Evolutionary conservation across 2,329 filamentous ascomycete genomes (phyloP).

Genomic region (Zymoseptoria pseudotritici): DNA sequence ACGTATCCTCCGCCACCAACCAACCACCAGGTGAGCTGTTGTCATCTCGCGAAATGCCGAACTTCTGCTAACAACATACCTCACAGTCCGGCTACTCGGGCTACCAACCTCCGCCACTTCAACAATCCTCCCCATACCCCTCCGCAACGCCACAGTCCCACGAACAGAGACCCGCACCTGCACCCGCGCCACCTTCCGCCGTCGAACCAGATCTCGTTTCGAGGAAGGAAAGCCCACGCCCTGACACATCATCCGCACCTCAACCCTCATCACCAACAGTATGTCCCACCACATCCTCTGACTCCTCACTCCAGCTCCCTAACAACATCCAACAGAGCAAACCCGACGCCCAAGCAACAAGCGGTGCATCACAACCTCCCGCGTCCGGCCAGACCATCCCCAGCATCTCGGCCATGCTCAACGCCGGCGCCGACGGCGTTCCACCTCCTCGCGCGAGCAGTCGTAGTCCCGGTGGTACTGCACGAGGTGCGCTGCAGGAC

Average conservation of each 20-base stretch:
- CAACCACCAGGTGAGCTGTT: slow-evolving; percentile 11
- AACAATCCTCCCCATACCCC: slow-evolving; percentile 14
- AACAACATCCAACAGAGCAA: slow-evolving; percentile 21
- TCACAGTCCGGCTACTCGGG: slow-evolving; percentile 6
- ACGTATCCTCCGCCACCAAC: slow-evolving; percentile 21
- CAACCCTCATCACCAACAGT: slow-evolving; percentile 13
- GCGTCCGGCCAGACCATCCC: slow-evolving; percentile 41
- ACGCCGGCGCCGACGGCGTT: slow-evolving; percentile 23
- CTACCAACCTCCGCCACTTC: slow-evolving; percentile 17
- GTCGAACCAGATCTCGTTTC: neutral
- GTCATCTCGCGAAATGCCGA: neutral
- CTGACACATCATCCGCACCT: neutral
- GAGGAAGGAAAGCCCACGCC: neutral
- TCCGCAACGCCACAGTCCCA: slow-evolving; percentile 5
- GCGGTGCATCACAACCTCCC: slow-evolving; percentile 33
- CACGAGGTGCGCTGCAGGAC: slow-evolving; percentile 26
- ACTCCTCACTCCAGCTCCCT: neutral
- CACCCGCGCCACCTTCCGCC: slow-evolving; percentile 15
- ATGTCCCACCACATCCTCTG: neutral
- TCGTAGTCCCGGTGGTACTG: slow-evolving; percentile 23
- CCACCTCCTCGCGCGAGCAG: slow-evolving; percentile 24
- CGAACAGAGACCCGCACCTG: slow-evolving; percentile 8
- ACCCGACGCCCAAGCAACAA: slow-evolving; percentile 34
- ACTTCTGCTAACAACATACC: neutral
- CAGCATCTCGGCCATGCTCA: slow-evolving; percentile 45